Evolutionary conservation across 83 land plant species (phyloP).

Genomic region (Picea abies): DNA sequence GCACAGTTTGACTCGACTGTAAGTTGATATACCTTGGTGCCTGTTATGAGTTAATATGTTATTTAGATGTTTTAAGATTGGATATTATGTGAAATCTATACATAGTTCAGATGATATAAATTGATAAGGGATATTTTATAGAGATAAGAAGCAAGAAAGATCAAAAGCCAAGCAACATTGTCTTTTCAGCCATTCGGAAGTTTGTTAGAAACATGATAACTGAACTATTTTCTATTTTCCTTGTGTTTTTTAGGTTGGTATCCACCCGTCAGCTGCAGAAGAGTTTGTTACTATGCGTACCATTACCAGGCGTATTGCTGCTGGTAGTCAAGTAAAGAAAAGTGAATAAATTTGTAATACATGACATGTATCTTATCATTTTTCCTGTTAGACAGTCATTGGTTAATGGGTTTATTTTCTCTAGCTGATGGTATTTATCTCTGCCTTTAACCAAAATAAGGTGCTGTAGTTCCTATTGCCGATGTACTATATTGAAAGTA

Average conservation of each 20-base stretch:
- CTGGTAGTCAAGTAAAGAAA: constrained; percentile 47
- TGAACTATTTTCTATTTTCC: background rate
- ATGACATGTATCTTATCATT: background rate
- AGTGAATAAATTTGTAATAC: constrained; percentile 13
- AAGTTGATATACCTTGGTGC: constrained; percentile 16
- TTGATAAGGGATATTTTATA: background rate
- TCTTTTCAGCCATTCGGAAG: background rate
- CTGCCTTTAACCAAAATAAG: background rate
- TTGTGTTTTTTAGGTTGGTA: constrained; percentile 71
- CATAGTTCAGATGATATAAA: background rate
- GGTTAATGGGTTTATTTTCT: no score
- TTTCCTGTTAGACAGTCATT: background rate
- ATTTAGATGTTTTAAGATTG: background rate
- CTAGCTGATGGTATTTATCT: background rate
- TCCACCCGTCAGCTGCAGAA: constrained; percentile 99
- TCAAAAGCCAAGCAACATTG: background rate
- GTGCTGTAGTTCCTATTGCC: background rate
- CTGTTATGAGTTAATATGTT: background rate
- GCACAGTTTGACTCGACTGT: constrained; percentile 96
- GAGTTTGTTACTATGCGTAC: constrained; percentile 98
- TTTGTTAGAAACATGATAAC: background rate
- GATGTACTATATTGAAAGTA: background rate
- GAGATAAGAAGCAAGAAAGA: background rate
- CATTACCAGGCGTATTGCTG: constrained; percentile 64
- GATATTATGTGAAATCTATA: background rate